Evolutionary conservation across 1,139 yeast species (phyloP).

Genomic region (Candida buenavistaensis): DNA sequence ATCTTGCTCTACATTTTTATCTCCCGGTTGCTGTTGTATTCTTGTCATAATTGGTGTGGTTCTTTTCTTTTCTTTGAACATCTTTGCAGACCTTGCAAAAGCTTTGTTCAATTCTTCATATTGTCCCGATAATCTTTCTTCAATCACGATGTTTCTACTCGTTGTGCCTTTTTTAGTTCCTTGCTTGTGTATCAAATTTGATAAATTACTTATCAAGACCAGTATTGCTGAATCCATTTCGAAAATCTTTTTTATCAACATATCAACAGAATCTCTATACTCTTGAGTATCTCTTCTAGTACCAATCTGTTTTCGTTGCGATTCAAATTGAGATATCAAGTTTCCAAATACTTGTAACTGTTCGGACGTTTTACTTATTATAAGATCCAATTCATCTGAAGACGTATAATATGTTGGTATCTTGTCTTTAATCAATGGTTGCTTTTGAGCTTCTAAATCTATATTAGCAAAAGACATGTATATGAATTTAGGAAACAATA

Average conservation of each 20-base stretch:
- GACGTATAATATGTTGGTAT: slow-evolving; percentile 4
- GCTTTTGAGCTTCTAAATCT: slow-evolving; percentile 57
- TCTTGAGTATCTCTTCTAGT: slow-evolving; percentile 50
- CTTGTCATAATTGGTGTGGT: slow-evolving; percentile 22
- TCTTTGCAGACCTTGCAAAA: slow-evolving; percentile 27
- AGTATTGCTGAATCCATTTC: slow-evolving; percentile 37
- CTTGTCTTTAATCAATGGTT: slow-evolving; percentile 14
- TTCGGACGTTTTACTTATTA: slow-evolving; percentile 35
- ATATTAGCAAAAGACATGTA: slow-evolving; percentile 65
- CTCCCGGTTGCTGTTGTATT: slow-evolving; percentile 15
- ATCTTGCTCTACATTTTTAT: slow-evolving; percentile 22
- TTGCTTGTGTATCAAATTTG: slow-evolving; percentile 29
- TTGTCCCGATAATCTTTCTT: slow-evolving; percentile 39
- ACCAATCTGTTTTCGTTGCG: slow-evolving; percentile 52
- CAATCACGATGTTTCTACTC: slow-evolving; percentile 40
- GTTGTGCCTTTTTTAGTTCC: slow-evolving; percentile 21
- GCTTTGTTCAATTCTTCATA: slow-evolving; percentile 39
- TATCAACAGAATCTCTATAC: slow-evolving; percentile 42
- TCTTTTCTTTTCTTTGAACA: slow-evolving; percentile 34
- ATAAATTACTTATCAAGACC: slow-evolving; percentile 29
- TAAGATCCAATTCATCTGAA: slow-evolving; percentile 30
- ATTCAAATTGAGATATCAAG: slow-evolving; percentile 49
- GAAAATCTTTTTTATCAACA: slow-evolving; percentile 24
- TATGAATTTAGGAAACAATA: too few species aligned
- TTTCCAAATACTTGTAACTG: slow-evolving; percentile 53